Evolutionary conservation across 202 grass and related monocot species (phyloP).

Genomic region (Cymbopogon flexuosus): DNA sequence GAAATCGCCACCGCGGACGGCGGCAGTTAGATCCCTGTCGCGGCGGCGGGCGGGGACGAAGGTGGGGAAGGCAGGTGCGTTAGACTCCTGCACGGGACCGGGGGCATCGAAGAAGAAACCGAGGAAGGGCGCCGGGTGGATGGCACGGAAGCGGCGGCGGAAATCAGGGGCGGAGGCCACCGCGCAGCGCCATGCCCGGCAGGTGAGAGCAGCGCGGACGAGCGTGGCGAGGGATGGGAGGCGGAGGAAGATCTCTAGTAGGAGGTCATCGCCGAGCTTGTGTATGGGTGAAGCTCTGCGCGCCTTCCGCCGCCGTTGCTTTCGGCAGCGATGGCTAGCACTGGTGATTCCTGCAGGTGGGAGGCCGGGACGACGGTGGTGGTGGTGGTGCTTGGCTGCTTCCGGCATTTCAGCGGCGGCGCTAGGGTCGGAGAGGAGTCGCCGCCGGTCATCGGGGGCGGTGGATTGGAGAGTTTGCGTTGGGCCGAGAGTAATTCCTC

Average conservation of each 20-base stretch:
- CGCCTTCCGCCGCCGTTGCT: no score
- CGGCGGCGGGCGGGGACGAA: slow-evolving; percentile 4
- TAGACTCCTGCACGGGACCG: not conserved
- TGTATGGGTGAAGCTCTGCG: no score
- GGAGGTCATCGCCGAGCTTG: slow-evolving; percentile 1
- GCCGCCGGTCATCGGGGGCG: no score
- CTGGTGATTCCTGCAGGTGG: no score
- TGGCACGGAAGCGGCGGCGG: not conserved
- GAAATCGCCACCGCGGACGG: not conserved
- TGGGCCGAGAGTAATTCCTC: no score
- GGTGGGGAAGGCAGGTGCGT: not conserved
- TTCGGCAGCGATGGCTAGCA: no score
- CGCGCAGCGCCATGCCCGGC: not conserved
- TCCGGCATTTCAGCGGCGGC: no score
- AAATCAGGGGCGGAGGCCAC: slow-evolving; percentile 11
- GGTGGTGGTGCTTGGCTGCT: no score
- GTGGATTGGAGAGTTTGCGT: no score
- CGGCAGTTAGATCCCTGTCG: not conserved
- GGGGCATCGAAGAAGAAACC: not conserved
- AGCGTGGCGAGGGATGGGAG: slow-evolving; percentile 16
- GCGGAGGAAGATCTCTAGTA: slow-evolving; percentile 19
- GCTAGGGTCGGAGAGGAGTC: no score
- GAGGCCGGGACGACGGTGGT: no score
- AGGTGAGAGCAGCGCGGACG: slow-evolving; percentile 1
- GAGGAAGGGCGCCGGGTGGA: slow-evolving; percentile 1